Evolutionary conservation across 2,329 filamentous ascomycete genomes (phyloP).

Genomic region (Fusarium keratoplasticum): DNA sequence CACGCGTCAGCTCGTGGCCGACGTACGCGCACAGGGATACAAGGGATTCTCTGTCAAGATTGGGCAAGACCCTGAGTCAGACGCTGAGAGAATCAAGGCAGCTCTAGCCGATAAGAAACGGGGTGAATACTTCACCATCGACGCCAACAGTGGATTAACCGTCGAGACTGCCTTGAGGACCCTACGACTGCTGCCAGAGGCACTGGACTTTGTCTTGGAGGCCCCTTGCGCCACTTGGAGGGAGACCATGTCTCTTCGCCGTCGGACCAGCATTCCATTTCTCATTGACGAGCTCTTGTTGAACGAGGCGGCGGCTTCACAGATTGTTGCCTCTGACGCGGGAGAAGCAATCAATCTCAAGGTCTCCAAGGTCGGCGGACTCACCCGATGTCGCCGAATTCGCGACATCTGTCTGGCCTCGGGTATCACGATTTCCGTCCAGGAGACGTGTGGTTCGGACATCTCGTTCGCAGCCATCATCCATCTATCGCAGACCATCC

Average conservation of each 20-base stretch:
- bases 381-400: slow-evolving; percentile 8
- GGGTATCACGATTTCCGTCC: slow-evolving; percentile 8
- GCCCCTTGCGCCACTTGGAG: slow-evolving; percentile 13
- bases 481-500: slow-evolving; percentile 16
- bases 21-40: slow-evolving; percentile 1
- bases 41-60: slow-evolving; percentile 17
- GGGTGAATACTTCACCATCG: slow-evolving; percentile 9
- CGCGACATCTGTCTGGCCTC: slow-evolving; percentile 17
- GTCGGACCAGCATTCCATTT: slow-evolving; percentile 10
- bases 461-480: slow-evolving; percentile 21
- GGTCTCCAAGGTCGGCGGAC: slow-evolving; percentile 16
- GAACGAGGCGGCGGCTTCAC: not conserved
- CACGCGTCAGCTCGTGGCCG: not conserved
- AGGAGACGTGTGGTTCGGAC: slow-evolving; percentile 14
- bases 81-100: slow-evolving; percentile 8
- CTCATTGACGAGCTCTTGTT: slow-evolving; percentile 15
- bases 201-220: slow-evolving; percentile 15
- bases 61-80: not conserved
- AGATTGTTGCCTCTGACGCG: slow-evolving; percentile 12
- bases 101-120: slow-evolving; percentile 6
- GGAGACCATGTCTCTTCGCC: slow-evolving; percentile 6
- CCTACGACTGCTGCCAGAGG: slow-evolving; percentile 9
- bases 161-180: slow-evolving; percentile 16
- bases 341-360: slow-evolving; percentile 13
- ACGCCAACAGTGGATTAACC: slow-evolving; percentile 18